Evolutionary conservation across 768 basidiomycete genomes (phyloP).

Genomic region (Leccinum longicurvipes): DNA sequence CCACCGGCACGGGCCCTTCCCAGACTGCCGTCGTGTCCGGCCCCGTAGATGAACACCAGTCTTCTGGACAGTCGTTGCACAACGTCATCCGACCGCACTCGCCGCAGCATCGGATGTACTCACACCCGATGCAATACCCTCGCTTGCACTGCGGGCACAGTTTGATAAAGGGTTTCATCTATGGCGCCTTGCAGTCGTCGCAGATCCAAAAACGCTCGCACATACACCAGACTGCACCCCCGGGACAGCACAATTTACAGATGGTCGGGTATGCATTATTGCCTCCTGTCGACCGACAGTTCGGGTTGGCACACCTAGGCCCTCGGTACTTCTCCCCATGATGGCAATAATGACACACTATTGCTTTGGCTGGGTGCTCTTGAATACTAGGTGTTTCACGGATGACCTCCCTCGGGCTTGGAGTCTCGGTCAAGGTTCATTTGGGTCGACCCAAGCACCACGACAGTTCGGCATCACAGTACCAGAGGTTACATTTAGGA

Average conservation of each 20-base stretch:
- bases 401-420: background rate
- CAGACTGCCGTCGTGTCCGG: too few relatives aligned
- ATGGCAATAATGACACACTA: slow-evolving; percentile 17
- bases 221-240: slow-evolving; percentile 18
- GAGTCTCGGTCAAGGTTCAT: too few relatives aligned
- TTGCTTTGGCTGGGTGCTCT: slow-evolving; percentile 11
- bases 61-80: too few relatives aligned
- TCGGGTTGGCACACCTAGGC: too few relatives aligned
- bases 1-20: too few relatives aligned
- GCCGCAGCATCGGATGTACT: slow-evolving; percentile 21
- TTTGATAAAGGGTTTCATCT: slow-evolving; percentile 7
- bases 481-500: slow-evolving; percentile 20
- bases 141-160: slow-evolving; percentile 17
- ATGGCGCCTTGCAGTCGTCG: slow-evolving; percentile 18
- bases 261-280: slow-evolving; percentile 7
- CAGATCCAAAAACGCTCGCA: slow-evolving; percentile 22
- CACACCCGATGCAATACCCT: slow-evolving; percentile 20
- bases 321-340: too few relatives aligned
- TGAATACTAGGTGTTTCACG: slow-evolving; percentile 2
- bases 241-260: slow-evolving; percentile 16
- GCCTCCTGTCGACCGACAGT: slow-evolving; percentile 20
- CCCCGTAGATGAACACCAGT: too few relatives aligned
- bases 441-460: slow-evolving; percentile 25
- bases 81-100: slow-evolving; percentile 19
- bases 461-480: slow-evolving; percentile 15